phyloP scores from a whole-genome alignment of 2,329 filamentous ascomycete species.

The Aspergillus candidus region DNA sequence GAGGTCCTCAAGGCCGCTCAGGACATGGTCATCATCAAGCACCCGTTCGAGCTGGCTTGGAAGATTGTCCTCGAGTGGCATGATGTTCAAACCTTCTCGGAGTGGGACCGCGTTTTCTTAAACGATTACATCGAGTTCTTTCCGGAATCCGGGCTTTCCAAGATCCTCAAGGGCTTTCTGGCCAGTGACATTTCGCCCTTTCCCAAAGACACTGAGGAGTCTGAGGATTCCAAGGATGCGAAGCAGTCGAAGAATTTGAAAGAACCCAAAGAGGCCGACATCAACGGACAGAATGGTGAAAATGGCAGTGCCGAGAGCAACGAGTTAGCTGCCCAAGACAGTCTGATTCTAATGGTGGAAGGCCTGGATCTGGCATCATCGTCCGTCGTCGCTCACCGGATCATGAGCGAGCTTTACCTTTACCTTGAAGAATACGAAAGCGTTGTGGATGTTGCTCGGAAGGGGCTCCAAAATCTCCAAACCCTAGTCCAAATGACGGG shows the following conservation, averaged over 20 bases:
- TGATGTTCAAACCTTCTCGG: constrained; percentile 65
- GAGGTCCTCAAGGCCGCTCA: constrained; percentile 71
- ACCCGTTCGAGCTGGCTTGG: constrained; percentile 86
- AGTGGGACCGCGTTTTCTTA: constrained; percentile 72
- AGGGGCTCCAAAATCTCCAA: constrained; percentile 58
- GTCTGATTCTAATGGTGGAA: constrained; percentile 72
- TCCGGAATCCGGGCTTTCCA: constrained; percentile 72
- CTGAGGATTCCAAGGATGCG: constrained; percentile 29
- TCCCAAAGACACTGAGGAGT: constrained; percentile 45
- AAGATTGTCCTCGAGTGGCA: constrained; percentile 85
- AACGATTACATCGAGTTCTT: constrained; percentile 78
- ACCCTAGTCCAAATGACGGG: constrained; percentile 62
- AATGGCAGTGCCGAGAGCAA: constrained; percentile 39
- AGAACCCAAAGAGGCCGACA: constrained; percentile 5
- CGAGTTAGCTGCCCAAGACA: constrained; percentile 67
- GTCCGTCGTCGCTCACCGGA: constrained; percentile 74
- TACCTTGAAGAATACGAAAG: constrained; percentile 79
- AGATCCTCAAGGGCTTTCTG: constrained; percentile 75
- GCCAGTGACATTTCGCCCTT: constrained; percentile 81
- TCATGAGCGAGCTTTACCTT: constrained; percentile 78
- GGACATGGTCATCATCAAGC: constrained; percentile 94
- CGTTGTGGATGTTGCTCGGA: constrained; percentile 71
- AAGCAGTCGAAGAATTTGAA: constrained; percentile 18
- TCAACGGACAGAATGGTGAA: constrained; percentile 10
- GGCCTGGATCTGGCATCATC: constrained; percentile 57